These are phyloP conservation scores for Pachyrhizus erosus DNA, from an alignment of 306 rosid species.

Conservation along the genomic window DNA sequence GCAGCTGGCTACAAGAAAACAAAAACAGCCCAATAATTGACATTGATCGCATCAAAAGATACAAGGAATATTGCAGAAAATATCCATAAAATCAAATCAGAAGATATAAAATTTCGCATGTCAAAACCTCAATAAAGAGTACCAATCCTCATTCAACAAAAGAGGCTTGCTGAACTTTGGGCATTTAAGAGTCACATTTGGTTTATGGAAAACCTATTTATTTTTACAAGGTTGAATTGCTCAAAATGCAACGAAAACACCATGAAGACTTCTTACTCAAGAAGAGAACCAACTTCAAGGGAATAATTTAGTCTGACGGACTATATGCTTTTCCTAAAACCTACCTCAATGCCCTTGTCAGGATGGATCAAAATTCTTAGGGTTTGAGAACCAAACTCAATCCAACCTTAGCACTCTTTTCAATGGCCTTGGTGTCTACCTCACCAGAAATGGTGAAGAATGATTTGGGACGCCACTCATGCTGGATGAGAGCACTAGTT, in stretches of 20 bases:
- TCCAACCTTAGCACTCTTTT: slow-evolving; percentile 92
- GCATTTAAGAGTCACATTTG: slow-evolving; percentile 40
- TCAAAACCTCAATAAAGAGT: slow-evolving; percentile 42
- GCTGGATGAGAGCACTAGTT: slow-evolving; percentile 93
- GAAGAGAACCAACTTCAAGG: slow-evolving; percentile 46
- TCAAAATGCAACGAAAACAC: slow-evolving; percentile 45
- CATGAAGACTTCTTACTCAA: slow-evolving; percentile 48
- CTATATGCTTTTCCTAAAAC: slow-evolving; percentile 52
- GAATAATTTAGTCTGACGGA: slow-evolving; percentile 45
- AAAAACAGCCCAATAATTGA: neutral
- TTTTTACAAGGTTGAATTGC: slow-evolving; percentile 46
- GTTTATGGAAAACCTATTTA: slow-evolving; percentile 44
- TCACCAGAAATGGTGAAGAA: slow-evolving; percentile 83
- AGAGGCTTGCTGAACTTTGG: slow-evolving; percentile 43
- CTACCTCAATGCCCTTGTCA: slow-evolving; percentile 54
- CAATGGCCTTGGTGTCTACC: slow-evolving; percentile 89
- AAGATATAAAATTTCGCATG: slow-evolving; percentile 33
- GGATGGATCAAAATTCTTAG: slow-evolving; percentile 50
- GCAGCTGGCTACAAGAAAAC: neutral
- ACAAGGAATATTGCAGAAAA: slow-evolving; percentile 7
- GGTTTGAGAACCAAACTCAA: slow-evolving; percentile 92
- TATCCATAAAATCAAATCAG: slow-evolving; percentile 4
- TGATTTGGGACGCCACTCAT: slow-evolving; percentile 98
- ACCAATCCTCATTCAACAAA: slow-evolving; percentile 34
- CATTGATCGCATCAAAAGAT: neutral